Conservation (phyloP, 1,284 basidiomycete genomes). For the Ustilago lituana region DNA sequence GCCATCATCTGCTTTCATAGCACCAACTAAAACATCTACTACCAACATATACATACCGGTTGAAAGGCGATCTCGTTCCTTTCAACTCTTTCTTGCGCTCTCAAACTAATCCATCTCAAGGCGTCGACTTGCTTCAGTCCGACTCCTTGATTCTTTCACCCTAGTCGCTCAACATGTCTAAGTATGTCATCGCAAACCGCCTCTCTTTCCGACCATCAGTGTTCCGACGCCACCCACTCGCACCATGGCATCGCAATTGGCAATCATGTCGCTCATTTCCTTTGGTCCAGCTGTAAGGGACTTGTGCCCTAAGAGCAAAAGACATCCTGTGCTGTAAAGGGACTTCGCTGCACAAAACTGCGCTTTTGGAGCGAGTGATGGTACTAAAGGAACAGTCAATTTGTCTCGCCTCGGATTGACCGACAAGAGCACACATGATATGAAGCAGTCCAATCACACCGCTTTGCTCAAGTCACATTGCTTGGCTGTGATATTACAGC, state of each 20-base stretch:
- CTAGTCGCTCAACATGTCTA: slow-evolving; percentile 54
- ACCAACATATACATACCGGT: slow-evolving; percentile 15
- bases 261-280: not conserved
- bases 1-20: slow-evolving; percentile 48
- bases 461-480: no score
- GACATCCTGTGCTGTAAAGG: no score
- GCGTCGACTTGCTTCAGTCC: slow-evolving; percentile 53
- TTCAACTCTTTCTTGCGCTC: slow-evolving; percentile 45
- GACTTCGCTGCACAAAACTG: no score
- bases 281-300: not conserved
- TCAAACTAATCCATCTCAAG: slow-evolving; percentile 31
- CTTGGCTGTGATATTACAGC: no score
- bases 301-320: not conserved
- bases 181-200: slow-evolving; percentile 38
- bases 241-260: no score
- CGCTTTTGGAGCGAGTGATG: no score
- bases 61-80: slow-evolving; percentile 34
- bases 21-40: slow-evolving; percentile 18
- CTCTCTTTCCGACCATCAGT: no score
- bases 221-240: no score
- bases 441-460: no score
- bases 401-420: no score
- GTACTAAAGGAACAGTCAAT: no score
- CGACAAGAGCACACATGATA: no score
- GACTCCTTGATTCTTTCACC: slow-evolving; percentile 46